phyloP scores from a whole-genome alignment of 2,329 filamentous ascomycete species.

The Ophiostoma australiae region DNA sequence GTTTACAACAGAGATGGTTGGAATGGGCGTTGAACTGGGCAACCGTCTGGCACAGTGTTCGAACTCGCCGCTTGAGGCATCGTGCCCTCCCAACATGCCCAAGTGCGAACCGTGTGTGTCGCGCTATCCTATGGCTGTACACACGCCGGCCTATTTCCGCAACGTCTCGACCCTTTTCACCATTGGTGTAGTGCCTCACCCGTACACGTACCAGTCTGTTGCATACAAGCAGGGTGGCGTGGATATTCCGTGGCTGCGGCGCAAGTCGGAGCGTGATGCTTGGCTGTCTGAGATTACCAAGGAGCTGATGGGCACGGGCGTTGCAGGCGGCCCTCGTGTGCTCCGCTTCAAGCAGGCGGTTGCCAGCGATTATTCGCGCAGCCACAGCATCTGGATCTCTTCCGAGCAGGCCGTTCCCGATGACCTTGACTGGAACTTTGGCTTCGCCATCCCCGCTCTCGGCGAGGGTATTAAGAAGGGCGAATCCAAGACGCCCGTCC shows the following conservation, averaged over 20 bases:
- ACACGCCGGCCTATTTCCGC: conserved; percentile 61
- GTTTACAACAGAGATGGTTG: conserved; percentile 67
- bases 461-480: conserved; percentile 44
- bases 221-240: conserved; percentile 57
- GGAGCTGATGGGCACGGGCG: conserved; percentile 58
- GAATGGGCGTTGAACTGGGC: conserved; percentile 67
- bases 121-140: conserved; percentile 59
- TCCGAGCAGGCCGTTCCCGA: conserved; percentile 59
- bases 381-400: conserved; percentile 73
- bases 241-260: conserved; percentile 60
- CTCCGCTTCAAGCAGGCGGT: conserved; percentile 76
- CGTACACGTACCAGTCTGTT: conserved; percentile 73
- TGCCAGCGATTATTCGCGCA: conserved; percentile 59
- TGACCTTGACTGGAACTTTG: conserved; percentile 86
- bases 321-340: conserved; percentile 61
- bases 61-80: conserved; percentile 63
- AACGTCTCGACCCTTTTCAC: conserved; percentile 72
- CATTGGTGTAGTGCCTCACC: conserved; percentile 84
- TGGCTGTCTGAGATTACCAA: conserved; percentile 73
- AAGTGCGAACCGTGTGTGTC: conserved; percentile 70
- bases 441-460: conserved; percentile 68
- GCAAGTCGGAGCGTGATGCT: conserved; percentile 65
- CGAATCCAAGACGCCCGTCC: conserved; percentile 54
- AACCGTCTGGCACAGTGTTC: conserved; percentile 71
- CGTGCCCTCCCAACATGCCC: conserved; percentile 76